Evolutionary conservation across 2,329 filamentous ascomycete species (phyloP), one percentile per base, ranked within the genome.

Genomic region (Knufia fluminis): DNA sequence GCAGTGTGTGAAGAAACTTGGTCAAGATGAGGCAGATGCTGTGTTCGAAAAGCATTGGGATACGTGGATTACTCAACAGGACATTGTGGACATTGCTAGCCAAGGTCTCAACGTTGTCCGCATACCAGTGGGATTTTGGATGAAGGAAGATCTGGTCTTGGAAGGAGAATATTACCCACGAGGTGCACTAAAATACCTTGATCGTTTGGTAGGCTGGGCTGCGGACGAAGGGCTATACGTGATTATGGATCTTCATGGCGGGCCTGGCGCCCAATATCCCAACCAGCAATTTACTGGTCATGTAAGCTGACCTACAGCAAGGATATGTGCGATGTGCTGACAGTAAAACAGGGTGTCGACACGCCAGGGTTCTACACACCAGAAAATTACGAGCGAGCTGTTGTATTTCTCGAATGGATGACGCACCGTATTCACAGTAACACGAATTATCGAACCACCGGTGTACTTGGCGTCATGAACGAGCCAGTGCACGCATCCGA

Each of bases 381-480:
- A 47, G 72, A 71, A 56, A 68, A 79, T 59, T 79, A 75, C 60
- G 68, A 67, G 14, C 75, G 76, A 8, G 73, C 72, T 7, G 58
- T 69, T 51, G 58, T 68, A 40, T 78, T 76, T 63, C 68, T 78
- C 14, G 60, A 66, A 43, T 76, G 70, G 68, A 69, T 79, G 52
- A 70, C 73, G 14, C 64, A 69, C 36, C 63, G 68, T 33, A 71
- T 76, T 48, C 74, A 78, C 59, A 63, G 52, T 9, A 70, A 67
- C 53, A 45, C 59, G 26, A 67, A 66, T 32, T 75, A 72, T 57
- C 61, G 67, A 49, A 76, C 71, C 39, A 75, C 78, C 31, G 76
- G 75, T 52, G 77, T 75, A 68, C 59, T 79, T 36, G 68, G 74
- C 56, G 62, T 79, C 14, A 61, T 78, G 47, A 79, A 79, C 55